Conservation (phyloP, 1,284 basidiomycete genomes). For the Ceratobasidium sp. region DNA sequence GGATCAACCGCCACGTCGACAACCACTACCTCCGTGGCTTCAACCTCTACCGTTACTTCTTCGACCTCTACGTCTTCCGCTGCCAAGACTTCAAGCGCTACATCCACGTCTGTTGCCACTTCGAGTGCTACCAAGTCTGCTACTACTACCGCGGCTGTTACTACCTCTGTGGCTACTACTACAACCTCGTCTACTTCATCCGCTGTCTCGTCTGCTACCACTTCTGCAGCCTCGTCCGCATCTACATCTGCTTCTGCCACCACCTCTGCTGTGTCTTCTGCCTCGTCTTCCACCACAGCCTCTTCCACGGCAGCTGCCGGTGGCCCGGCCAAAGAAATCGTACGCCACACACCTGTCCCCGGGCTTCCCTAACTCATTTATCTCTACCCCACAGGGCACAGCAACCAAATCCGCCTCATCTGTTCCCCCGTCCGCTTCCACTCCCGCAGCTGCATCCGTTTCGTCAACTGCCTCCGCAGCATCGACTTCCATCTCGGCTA, state of each 20-base stretch:
- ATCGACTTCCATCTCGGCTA: conserved; percentile 44
- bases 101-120: neutral
- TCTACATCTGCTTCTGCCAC: conserved; percentile 42
- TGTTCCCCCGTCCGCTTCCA: conserved; percentile 27
- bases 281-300: conserved; percentile 44
- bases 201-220: conserved; percentile 36
- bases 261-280: conserved; percentile 36
- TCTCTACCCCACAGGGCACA: conserved; percentile 12
- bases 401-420: conserved; percentile 40
- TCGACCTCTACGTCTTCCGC: neutral
- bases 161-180: conserved; percentile 39
- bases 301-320: conserved; percentile 23
- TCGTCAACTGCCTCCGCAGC: conserved; percentile 45
- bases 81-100: neutral
- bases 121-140: conserved; percentile 31
- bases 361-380: conserved; percentile 5
- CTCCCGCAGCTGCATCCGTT: conserved; percentile 45
- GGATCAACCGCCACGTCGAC: conserved; percentile 33
- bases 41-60: neutral
- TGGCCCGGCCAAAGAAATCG: conserved; percentile 30
- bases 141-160: conserved; percentile 43
- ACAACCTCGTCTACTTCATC: conserved; percentile 44
- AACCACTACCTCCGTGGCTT: conserved; percentile 9
- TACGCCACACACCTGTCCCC: neutral
- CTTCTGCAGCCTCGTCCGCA: conserved; percentile 42